Evolutionary conservation across 257 asterid species (phyloP), one percentile per base, ranked within the genome.

Genomic region (Ilex aquifolium): DNA sequence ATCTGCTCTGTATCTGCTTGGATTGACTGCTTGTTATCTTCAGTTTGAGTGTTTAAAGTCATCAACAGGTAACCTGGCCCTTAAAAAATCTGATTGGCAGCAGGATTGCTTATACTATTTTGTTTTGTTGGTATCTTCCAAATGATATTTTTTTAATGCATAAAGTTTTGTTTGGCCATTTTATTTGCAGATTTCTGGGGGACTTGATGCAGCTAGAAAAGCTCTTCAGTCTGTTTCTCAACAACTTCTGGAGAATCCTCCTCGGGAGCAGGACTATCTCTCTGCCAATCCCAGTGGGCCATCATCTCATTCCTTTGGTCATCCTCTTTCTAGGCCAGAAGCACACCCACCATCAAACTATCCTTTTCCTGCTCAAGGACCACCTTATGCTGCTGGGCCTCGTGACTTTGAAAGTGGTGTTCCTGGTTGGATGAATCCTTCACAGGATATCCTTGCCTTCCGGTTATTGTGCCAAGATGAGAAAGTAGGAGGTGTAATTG

Each of bases 401-500:
- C 89, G 74, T 82, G 88, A 82, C 73, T 85, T 70, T 59, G 97
- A 84, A 64, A 69, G 74, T 32, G 72, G 73, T 49, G 63, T 79
- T 70, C 88, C 77, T 67, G 83, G 85, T 58, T 70, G 84, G 57
- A 70, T 74, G 79, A 76, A 78, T 58, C 82, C 80, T 66, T 74
- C 81, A 57, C 88, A 80, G 39, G 96, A 86, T 48, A 39, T 74
- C 49, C 71, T 91, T 67, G 73, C 82, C 64, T 91, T 76, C 77
- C 85, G 92, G 31, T 62, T 91, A 69, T 76, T 88, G 75, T 91
- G 98, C 69, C 80, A 76, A 39, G 88, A 79, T 71, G 98, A 91
- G 75, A 91, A 85, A 71, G 92, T 91, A 57, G 96, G 98, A 60
- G 95, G 96, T 71, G 83, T 91, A 46, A 88, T 91, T 77, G 98